Evolutionary conservation across 2,329 filamentous ascomycete species (phyloP).

Genomic region (Botrytis byssoidea): DNA sequence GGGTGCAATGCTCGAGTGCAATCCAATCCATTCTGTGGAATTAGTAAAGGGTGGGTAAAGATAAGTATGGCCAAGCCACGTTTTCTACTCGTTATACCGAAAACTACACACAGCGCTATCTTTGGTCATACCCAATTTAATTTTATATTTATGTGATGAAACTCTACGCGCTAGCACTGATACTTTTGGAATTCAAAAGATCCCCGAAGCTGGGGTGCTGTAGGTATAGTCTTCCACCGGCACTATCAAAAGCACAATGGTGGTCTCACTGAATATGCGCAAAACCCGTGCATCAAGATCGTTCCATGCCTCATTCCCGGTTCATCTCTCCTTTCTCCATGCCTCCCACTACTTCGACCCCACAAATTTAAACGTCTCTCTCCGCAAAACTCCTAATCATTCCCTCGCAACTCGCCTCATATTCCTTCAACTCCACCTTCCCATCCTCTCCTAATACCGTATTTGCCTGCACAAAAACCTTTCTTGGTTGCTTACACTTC

Average conservation of each 20-base stretch:
- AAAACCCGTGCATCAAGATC: not conserved
- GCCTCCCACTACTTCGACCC: conserved; percentile 20
- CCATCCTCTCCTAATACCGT: conserved; percentile 70
- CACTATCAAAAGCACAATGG: not conserved
- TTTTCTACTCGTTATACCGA: not conserved
- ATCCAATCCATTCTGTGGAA: not conserved
- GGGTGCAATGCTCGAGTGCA: too few relatives aligned
- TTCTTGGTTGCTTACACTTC: conserved; percentile 75
- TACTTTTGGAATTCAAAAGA: not conserved
- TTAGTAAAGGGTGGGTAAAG: not conserved
- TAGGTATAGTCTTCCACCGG: not conserved
- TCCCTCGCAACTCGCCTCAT: conserved; percentile 75
- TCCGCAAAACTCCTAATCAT: conserved; percentile 83
- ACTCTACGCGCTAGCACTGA: not conserved
- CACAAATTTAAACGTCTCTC: conserved; percentile 38
- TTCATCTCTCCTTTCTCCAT: not conserved
- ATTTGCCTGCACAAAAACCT: conserved; percentile 93
- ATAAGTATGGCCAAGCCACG: not conserved
- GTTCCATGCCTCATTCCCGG: not conserved
- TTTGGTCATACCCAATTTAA: not conserved
- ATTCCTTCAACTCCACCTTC: conserved; percentile 77
- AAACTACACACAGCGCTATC: not conserved
- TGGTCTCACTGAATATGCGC: not conserved
- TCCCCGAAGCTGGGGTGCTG: not conserved
- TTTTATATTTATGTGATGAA: not conserved